Evolutionary conservation across 1,284 basidiomycete genomes (phyloP).

Genomic region (Microbotryum scabiosae): DNA sequence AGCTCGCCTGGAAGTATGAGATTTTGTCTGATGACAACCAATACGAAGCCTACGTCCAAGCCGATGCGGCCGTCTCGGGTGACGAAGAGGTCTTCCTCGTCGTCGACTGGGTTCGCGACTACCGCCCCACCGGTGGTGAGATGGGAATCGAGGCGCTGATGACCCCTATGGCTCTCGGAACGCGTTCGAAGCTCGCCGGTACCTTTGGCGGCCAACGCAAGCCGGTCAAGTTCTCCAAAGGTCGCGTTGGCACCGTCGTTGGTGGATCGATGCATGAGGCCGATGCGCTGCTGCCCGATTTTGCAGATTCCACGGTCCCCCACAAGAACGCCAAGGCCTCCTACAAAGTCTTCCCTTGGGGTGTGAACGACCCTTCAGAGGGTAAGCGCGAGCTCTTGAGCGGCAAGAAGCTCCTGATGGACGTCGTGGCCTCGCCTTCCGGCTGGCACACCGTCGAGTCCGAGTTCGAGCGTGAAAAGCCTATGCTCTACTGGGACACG

Average conservation of each 20-base stretch:
- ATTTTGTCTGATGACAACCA: conserved; percentile 29
- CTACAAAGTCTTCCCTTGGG: conserved; percentile 35
- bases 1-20: conserved; percentile 35
- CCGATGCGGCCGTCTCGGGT: conserved; percentile 15
- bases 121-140: conserved; percentile 37
- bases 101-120: conserved; percentile 35
- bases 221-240: neutral
- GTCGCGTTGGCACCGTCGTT: conserved; percentile 2
- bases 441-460: conserved; percentile 70
- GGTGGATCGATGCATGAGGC: conserved; percentile 14
- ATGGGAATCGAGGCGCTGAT: conserved; percentile 34
- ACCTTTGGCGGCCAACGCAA: conserved; percentile 9
- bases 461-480: conserved; percentile 34
- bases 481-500: conserved; percentile 64
- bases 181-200: neutral
- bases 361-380: conserved; percentile 29
- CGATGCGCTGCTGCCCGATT: conserved; percentile 4
- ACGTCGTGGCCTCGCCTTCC: conserved; percentile 51
- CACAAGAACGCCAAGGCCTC: conserved; percentile 8
- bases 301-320: neutral
- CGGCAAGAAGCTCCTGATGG: conserved; percentile 27
- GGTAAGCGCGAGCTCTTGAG: conserved; percentile 30
- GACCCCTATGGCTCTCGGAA: neutral
- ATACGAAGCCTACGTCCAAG: conserved; percentile 35
- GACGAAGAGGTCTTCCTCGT: conserved; percentile 28